Conservation (phyloP, 495 filamentous ascomycete genomes). For the Hypoxylon perforatum region DNA sequence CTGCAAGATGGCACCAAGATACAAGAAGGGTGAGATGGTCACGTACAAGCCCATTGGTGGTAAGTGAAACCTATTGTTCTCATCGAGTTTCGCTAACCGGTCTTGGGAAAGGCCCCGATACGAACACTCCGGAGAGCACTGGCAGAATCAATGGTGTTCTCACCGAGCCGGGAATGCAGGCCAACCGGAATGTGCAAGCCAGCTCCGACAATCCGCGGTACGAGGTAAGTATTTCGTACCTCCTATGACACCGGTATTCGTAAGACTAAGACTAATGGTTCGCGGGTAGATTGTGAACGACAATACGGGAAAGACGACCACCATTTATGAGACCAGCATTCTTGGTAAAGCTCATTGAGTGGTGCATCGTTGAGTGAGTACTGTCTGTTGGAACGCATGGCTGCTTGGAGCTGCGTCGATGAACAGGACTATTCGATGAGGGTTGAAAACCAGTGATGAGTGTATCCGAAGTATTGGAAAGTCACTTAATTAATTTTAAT, state of each 20-base stretch:
- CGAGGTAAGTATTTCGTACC: conserved; percentile 38
- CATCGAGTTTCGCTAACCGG: conserved; percentile 16
- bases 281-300: conserved; percentile 48
- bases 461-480: background rate
- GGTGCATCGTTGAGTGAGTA: background rate
- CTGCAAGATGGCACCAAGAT: conserved; percentile 34
- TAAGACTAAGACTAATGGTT: background rate
- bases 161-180: conserved; percentile 49
- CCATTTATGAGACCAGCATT: conserved; percentile 53
- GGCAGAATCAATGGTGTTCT: conserved; percentile 51
- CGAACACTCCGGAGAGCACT: conserved; percentile 50
- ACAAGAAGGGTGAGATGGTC: conserved; percentile 45
- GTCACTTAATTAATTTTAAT: no score
- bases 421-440: background rate
- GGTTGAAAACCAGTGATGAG: background rate
- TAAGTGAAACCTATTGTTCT: conserved; percentile 11
- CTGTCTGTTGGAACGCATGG: background rate
- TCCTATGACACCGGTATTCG: background rate
- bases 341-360: conserved; percentile 37
- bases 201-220: conserved; percentile 50
- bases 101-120: conserved; percentile 46
- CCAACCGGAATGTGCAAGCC: conserved; percentile 52
- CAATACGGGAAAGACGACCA: conserved; percentile 52
- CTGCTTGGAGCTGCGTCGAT: no score
- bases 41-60: conserved; percentile 52